Evolutionary conservation across 495 filamentous ascomycete species (phyloP).

Genomic region (Trichoderma asperelloides): DNA sequence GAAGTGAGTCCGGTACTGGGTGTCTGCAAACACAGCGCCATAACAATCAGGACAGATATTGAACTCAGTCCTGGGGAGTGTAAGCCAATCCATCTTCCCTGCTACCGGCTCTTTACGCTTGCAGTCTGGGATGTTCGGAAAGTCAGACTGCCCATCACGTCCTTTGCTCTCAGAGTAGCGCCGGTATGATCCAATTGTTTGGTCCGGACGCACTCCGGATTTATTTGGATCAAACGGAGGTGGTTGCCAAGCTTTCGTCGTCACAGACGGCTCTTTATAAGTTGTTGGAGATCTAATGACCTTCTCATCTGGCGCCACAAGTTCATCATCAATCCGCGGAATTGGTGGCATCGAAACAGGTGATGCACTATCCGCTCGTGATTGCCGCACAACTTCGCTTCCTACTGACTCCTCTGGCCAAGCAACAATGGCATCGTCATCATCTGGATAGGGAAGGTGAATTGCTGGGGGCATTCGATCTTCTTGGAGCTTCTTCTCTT

Average conservation of each 20-base stretch:
- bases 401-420: not conserved
- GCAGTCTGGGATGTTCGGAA: constrained; percentile 30
- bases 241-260: constrained; percentile 21
- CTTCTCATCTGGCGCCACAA: constrained; percentile 9
- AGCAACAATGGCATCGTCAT: not conserved
- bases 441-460: constrained; percentile 1
- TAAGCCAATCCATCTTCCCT: constrained; percentile 29
- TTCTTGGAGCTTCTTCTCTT: not conserved
- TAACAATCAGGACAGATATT: constrained; percentile 39
- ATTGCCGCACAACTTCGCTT: not conserved
- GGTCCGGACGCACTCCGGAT: constrained; percentile 13
- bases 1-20: constrained; percentile 30
- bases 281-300: not conserved
- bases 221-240: constrained; percentile 19
- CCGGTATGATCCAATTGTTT: constrained; percentile 22
- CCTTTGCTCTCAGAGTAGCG: constrained; percentile 28
- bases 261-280: not conserved
- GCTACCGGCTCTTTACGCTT: constrained; percentile 23
- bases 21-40: constrained; percentile 26
- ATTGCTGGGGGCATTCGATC: not conserved
- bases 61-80: constrained; percentile 33
- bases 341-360: not conserved
- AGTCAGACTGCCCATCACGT: constrained; percentile 15
- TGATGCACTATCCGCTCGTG: not conserved
- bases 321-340: not conserved